Evolutionary conservation across 148 eudicot genomes (phyloP).

Genomic region (Polygonum aviculare): DNA sequence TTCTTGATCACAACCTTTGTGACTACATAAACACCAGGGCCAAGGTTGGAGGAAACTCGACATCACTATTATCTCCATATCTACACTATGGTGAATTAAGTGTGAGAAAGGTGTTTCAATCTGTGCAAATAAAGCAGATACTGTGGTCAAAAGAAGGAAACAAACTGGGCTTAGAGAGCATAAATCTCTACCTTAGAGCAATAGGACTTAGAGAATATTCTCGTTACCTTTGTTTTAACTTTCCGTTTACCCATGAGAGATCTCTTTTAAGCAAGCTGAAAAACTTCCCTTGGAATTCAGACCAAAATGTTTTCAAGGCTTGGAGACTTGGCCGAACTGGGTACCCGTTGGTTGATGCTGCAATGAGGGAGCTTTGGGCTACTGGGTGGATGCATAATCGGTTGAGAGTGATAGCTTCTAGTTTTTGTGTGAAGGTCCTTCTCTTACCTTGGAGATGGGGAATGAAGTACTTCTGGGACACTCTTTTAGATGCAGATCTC

Average conservation of each 20-base stretch:
- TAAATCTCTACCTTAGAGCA: constrained; percentile 48
- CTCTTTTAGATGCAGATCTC: constrained; percentile 91
- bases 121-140: constrained; percentile 65
- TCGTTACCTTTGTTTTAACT: constrained; percentile 90
- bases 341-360: constrained; percentile 93
- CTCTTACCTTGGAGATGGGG: constrained; percentile 99
- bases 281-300: constrained; percentile 74
- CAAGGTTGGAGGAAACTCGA: constrained; percentile 57
- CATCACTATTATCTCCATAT: constrained; percentile 84
- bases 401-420: constrained; percentile 78
- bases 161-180: constrained; percentile 48
- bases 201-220: constrained; percentile 95
- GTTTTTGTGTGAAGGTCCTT: constrained; percentile 79
- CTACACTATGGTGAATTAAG: constrained; percentile 92
- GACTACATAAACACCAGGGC: constrained; percentile 53
- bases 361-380: constrained; percentile 99
- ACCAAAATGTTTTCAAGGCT: constrained; percentile 60
- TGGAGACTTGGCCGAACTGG: constrained; percentile 99
- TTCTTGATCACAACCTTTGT: constrained; percentile 52
- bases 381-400: constrained; percentile 94
- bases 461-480: constrained; percentile 98
- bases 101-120: constrained; percentile 66
- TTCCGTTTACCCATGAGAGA: constrained; percentile 88
- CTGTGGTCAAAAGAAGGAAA: constrained; percentile 66
- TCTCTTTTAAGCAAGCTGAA: constrained; percentile 57